These are phyloP conservation scores for Mrakia blollopis DNA, from an alignment of 768 basidiomycete species.

Conservation along the genomic window DNA sequence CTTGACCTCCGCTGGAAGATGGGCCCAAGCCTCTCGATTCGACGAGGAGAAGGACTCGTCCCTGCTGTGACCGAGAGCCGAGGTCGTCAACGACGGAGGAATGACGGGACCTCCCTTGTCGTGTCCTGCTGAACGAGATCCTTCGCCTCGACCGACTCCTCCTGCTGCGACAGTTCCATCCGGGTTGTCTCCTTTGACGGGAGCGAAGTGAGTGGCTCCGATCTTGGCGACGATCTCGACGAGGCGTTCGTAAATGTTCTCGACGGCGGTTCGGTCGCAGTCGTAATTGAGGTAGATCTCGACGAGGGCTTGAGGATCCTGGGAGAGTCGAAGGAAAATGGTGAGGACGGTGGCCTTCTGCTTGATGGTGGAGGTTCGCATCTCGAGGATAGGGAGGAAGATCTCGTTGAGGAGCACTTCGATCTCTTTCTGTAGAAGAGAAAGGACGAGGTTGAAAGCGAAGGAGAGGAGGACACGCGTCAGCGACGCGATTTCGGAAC, in stretches of 20 bases:
- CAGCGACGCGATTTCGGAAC: background rate
- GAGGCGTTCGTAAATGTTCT: slow-evolving; percentile 96
- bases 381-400: slow-evolving; percentile 95
- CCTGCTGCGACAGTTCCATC: slow-evolving; percentile 17
- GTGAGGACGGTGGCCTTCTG: slow-evolving; percentile 89
- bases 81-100: slow-evolving; percentile 63
- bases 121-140: slow-evolving; percentile 8
- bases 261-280: slow-evolving; percentile 87
- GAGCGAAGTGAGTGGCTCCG: slow-evolving; percentile 54
- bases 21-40: slow-evolving; percentile 53
- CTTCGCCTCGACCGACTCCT: slow-evolving; percentile 31
- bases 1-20: slow-evolving; percentile 66
- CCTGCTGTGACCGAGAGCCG: slow-evolving; percentile 38
- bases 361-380: slow-evolving; percentile 90
- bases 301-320: slow-evolving; percentile 94
- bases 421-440: slow-evolving; percentile 78
- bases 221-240: slow-evolving; percentile 97
- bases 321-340: slow-evolving; percentile 76
- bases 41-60: background rate
- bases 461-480: background rate
- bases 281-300: slow-evolving; percentile 99
- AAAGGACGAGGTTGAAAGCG: too few species aligned
- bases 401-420: slow-evolving; percentile 98
- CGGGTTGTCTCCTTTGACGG: slow-evolving; percentile 28
- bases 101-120: slow-evolving; percentile 45